Conservation (phyloP, 495 filamentous ascomycete genomes). For the Penicillium riverlandense region DNA sequence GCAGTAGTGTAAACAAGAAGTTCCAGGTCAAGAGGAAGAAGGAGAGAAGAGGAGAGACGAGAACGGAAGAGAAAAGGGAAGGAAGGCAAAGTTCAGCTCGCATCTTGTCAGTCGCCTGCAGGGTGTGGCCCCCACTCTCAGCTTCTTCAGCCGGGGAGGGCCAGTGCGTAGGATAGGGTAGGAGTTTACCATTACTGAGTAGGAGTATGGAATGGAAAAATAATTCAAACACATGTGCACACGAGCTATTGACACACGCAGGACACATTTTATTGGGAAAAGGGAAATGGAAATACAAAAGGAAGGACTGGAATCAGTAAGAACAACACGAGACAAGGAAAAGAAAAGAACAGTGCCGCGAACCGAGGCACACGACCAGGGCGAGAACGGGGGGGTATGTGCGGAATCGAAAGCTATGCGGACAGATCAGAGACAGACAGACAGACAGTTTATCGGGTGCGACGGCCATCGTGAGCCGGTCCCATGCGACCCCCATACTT, state of each 20-base stretch:
- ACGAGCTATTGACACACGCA: background rate
- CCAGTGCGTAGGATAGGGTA: slow-evolving; percentile 4
- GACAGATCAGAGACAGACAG: slow-evolving; percentile 7
- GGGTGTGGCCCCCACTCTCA: background rate
- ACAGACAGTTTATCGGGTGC: slow-evolving; percentile 19
- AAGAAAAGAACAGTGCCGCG: slow-evolving; percentile 15
- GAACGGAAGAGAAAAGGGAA: slow-evolving; percentile 2
- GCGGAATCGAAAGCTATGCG: slow-evolving; percentile 20
- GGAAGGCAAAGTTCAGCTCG: background rate
- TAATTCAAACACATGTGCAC: slow-evolving; percentile 2
- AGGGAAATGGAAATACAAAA: slow-evolving; percentile 4
- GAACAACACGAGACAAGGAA: slow-evolving; percentile 11
- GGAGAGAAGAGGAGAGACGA: slow-evolving; percentile 4
- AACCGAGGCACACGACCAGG: slow-evolving; percentile 4
- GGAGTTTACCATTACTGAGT: too few relatives aligned
- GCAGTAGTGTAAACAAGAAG: too few relatives aligned
- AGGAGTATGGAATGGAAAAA: background rate
- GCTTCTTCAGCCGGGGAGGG: slow-evolving; percentile 2
- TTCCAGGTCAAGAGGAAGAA: background rate
- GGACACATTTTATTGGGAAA: background rate
- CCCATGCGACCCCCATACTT: slow-evolving; percentile 25
- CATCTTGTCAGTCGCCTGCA: background rate
- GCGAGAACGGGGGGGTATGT: slow-evolving; percentile 17
- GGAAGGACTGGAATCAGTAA: background rate
- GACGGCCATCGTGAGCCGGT: slow-evolving; percentile 23